Percentiles rank a stretch among this genome's conserved stretches.
These are phyloP conservation scores for Pythium dissimile DNA, from an alignment of 352 stramenopile genomes.

Conservation along the genomic window DNA sequence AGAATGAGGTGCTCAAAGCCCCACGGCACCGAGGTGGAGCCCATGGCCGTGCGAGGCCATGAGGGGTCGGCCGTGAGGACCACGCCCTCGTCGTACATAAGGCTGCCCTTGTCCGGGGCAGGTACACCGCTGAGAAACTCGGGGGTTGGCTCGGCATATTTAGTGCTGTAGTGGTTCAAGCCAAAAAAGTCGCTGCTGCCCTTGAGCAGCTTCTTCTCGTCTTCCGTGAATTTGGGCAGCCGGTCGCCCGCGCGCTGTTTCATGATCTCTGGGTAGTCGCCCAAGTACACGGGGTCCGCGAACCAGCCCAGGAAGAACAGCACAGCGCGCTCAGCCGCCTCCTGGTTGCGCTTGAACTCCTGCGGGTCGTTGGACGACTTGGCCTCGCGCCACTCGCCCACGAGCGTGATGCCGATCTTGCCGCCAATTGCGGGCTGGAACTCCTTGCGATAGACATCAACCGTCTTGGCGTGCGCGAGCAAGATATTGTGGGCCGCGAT, in stretches of 20 bases:
- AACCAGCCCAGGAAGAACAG: slow-evolving; percentile 91
- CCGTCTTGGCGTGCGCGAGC: slow-evolving; percentile 78
- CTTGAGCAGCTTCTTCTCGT: slow-evolving; percentile 68
- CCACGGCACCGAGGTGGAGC: slow-evolving; percentile 69
- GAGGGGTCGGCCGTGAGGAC: slow-evolving; percentile 36
- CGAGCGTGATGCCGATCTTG: slow-evolving; percentile 91
- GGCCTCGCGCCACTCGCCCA: slow-evolving; percentile 86
- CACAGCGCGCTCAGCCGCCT: slow-evolving; percentile 70
- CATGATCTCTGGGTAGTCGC: slow-evolving; percentile 94
- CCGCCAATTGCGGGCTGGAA: slow-evolving; percentile 38
- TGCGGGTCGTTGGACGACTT: slow-evolving; percentile 40
- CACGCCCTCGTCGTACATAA: slow-evolving; percentile 39
- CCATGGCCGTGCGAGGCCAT: slow-evolving; percentile 77
- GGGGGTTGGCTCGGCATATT: slow-evolving; percentile 34
- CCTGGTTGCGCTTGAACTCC: slow-evolving; percentile 46
- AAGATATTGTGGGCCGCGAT: slow-evolving; percentile 83
- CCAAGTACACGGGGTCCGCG: slow-evolving; percentile 86
- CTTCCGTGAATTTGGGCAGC: slow-evolving; percentile 85
- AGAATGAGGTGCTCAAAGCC: slow-evolving; percentile 84
- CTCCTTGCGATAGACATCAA: slow-evolving; percentile 66
- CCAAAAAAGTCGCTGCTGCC: slow-evolving; percentile 92
- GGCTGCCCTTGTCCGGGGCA: slow-evolving; percentile 27
- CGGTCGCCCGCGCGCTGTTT: slow-evolving; percentile 70
- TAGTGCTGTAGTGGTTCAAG: slow-evolving; percentile 92
- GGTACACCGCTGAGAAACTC: slow-evolving; percentile 34